phyloP scores from a whole-genome alignment of 805 yeast genomes.

The Yarrowia yakushimensis region DNA sequence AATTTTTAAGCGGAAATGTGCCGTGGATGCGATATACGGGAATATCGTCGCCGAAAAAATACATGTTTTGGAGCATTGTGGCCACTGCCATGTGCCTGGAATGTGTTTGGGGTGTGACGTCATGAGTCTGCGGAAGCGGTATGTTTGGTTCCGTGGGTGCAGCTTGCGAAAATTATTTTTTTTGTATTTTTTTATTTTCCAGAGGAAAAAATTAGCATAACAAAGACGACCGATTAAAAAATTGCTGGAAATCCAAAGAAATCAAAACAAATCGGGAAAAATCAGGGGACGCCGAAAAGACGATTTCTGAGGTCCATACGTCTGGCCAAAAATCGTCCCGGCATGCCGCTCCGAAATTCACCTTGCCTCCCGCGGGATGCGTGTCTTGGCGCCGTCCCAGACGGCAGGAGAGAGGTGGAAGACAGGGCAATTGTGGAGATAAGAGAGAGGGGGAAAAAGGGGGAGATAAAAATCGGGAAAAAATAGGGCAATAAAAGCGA shows the following conservation, averaged over 20 bases:
- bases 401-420: slow-evolving; percentile 7
- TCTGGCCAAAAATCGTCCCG: too few species aligned
- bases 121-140: neutral
- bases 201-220: too few species aligned
- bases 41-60: too few species aligned
- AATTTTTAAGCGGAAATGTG: too few species aligned
- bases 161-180: neutral
- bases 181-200: too few species aligned
- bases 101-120: neutral
- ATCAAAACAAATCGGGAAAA: neutral
- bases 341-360: neutral
- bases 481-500: neutral
- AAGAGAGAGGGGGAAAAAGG: neutral
- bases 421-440: slow-evolving; percentile 10
- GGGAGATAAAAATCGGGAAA: neutral
- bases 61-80: too few species aligned
- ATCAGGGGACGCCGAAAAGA: neutral
- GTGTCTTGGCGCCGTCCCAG: slow-evolving; percentile 12
- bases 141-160: neutral
- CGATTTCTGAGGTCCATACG: neutral
- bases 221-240: too few species aligned
- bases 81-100: neutral
- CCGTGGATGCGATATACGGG: too few species aligned
- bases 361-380: neutral
- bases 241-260: neutral